These are phyloP conservation scores for Thamnidium elegans DNA, from an alignment of 192 early-diverging fungal genomes.

Conservation along the genomic window DNA sequence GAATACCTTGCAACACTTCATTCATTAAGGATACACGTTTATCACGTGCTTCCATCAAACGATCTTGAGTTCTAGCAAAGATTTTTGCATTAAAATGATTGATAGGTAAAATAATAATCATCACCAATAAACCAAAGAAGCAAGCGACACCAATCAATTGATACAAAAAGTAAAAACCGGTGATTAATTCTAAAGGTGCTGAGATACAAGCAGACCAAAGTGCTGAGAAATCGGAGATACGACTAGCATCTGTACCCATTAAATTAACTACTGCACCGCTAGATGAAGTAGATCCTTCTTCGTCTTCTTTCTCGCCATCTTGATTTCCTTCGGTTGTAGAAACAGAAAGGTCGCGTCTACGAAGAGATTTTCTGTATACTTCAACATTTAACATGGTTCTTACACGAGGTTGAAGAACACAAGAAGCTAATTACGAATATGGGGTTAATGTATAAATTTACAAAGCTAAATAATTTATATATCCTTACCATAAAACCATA, in stretches of 20 bases:
- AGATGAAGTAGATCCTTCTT: conserved; percentile 23
- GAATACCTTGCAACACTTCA: conserved; percentile 71
- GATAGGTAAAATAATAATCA: conserved; percentile 44
- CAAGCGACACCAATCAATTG: conserved; percentile 77
- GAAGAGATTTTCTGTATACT: conserved; percentile 64
- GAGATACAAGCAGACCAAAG: conserved; percentile 54
- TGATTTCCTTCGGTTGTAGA: conserved; percentile 21
- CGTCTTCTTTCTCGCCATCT: conserved; percentile 10
- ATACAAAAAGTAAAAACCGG: conserved; percentile 71
- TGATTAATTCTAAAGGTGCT: conserved; percentile 55
- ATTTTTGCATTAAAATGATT: conserved; percentile 36
- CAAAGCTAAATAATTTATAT: neutral
- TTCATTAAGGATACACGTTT: conserved; percentile 68
- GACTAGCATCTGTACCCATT: conserved; percentile 68
- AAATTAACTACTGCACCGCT: conserved; percentile 72
- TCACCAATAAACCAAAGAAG: conserved; percentile 66
- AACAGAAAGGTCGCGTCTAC: conserved; percentile 45
- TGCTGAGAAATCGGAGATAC: conserved; percentile 49
- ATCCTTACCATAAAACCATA: conserved; percentile 32
- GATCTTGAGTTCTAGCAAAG: conserved; percentile 48
- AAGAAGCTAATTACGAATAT: conserved; percentile 2
- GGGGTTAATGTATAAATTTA: neutral
- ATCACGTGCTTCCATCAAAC: conserved; percentile 65
- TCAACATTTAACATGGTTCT: conserved; percentile 45
- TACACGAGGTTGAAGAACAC: conserved; percentile 29